Evolutionary conservation across 1,284 basidiomycete species (phyloP), one percentile per base, ranked within the genome.

Genomic region (Stygiomarasmius scandens): DNA sequence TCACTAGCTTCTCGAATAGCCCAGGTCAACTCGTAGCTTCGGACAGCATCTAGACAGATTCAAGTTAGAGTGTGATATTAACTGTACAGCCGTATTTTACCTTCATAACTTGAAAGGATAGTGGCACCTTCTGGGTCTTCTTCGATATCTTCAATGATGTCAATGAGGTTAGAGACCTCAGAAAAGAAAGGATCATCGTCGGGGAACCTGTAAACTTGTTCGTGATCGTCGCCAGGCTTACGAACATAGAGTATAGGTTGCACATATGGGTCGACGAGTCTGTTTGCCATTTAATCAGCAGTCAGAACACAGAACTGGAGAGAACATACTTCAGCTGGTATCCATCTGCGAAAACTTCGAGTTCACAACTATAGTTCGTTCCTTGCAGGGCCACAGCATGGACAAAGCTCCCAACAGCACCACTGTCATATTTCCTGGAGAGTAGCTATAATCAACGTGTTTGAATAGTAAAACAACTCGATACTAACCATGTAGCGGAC

Each of bases 161-260:
- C 92, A 61, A 94, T 89, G 69, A 91, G 82, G 72, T 90, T 89
- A 46, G 91, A 92, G 46, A 95, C 84, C 74, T 95, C 92, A 23
- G 91, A 92, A 81, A 94, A 93, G 84, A 95, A 95, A 12, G 93
- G 92, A 70, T 96, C 93, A 67, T 96, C 94, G 61, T 95, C 91
- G 2, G 82, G 82, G 79, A 91, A 94, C 52, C 80, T 76, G 70
- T 88, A 78, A 47, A 81, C 81, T 68, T 93, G 89, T 69, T 95
- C 93, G 63, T 85, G 79, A 71, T 97, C 94, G 68, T 90, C 90
- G 62, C 90, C 92, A 1, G 93, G 92, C 68, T 83, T 84, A 68
- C 95, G 92, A 61, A 97, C 81, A 68, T 89, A 89, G 34, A 97
- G 85, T 6, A 90, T 81, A 2, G 95, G 95, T 66, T 87, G 84